Evolutionary conservation across 371 early-diverging fungal species (phyloP), one percentile per base, ranked within the genome.

Genomic region (Mortierella sp.): DNA sequence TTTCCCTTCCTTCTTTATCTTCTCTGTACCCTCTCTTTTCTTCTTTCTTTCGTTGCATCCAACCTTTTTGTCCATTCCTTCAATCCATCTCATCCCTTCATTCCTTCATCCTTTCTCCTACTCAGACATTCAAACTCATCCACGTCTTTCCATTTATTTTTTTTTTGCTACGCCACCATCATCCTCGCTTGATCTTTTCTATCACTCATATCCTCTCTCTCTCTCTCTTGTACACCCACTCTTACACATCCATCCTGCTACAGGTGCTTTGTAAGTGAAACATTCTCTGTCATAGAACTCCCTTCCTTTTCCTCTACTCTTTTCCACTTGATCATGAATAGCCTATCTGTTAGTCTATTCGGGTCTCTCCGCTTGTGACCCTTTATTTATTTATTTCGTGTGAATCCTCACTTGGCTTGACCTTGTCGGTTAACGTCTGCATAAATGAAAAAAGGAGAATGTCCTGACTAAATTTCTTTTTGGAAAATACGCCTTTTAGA

Each of bases 21-120:
- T 45, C 45, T 67, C 49, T n/a, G 54, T 51, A 3, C 51, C 47
- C 28, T 29, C 34, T 61, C 42, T 42, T 45, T 32, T 40, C 63
- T 31, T 64, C 45, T 37, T 61, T 19, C 28, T 37, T 35, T 32
- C 45, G 26, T 56, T 47, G 35, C 64, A 19, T 28, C 54, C 12
- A 15, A 54, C 43, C 42, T 10, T 13, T 28, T 10, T 34, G 8
- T 32, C 29, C 19, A 12, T 10, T 19, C 53, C 40, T 28, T 17
- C 40, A 13, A 45, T 66, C 15, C 35, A 45, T 12, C 1, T 59
- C 34, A 26, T 42, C 15, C 31, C 31, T 63, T 35, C 66, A 26
- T 40, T 37, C 23, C 54, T 28, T 32, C 19, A 10, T 19, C 58
- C 15, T 57, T 53, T 65, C 68, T 31, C 32, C 49, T 22, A 35